Percentiles rank a stretch among this genome's conserved stretches.
Conservation (phyloP, 352 stramenopile genomes). For the Pythium periplocum region DNA sequence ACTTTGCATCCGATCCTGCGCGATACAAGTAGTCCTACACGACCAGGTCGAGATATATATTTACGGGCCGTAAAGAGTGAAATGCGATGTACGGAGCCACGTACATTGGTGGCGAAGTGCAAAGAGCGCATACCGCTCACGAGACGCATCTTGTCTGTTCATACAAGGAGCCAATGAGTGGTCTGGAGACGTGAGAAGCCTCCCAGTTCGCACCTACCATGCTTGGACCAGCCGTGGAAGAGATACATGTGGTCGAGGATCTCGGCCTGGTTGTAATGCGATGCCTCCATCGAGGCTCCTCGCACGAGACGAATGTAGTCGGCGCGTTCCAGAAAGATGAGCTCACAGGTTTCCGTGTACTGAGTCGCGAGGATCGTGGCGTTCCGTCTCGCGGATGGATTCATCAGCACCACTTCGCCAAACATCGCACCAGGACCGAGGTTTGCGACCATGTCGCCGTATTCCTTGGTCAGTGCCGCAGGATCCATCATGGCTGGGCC, state of each 20-base stretch:
- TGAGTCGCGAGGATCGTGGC: constrained; percentile 70
- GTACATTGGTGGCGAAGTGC: constrained; percentile 60
- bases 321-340: constrained; percentile 66
- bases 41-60: too few species aligned
- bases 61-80: too few species aligned
- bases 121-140: constrained; percentile 61
- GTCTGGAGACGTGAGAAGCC: background rate
- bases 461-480: constrained; percentile 21
- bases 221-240: constrained; percentile 66
- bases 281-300: constrained; percentile 72
- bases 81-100: background rate
- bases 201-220: constrained; percentile 23
- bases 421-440: constrained; percentile 72
- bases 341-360: constrained; percentile 49
- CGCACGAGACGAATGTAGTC: constrained; percentile 72
- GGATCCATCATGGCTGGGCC: background rate
- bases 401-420: constrained; percentile 66
- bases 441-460: constrained; percentile 53
- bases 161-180: background rate
- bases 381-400: constrained; percentile 55
- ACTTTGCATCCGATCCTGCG: constrained; percentile 55
- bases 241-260: constrained; percentile 73
- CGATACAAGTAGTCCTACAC: constrained; percentile 65
- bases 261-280: constrained; percentile 71
- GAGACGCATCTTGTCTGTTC: constrained; percentile 67